Base-by-base conservation (phyloP, 2,329 filamentous ascomycete genomes). In the Pseudopithomyces chartarum region DNA sequence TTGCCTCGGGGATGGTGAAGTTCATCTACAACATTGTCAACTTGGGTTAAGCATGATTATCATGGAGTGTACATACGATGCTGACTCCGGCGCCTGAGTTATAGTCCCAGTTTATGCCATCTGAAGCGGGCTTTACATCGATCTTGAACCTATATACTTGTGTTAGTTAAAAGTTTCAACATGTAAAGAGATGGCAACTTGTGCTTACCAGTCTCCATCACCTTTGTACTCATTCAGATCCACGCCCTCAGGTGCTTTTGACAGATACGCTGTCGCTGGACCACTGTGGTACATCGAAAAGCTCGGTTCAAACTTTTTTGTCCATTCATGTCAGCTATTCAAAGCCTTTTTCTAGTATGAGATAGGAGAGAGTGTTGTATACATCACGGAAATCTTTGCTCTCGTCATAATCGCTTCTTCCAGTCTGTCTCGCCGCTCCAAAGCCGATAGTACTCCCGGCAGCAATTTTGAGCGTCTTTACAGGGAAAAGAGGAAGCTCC, bases 1-100 rank as follows among this genome's bases (percentile, higher is more conserved):
- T 62, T 6, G 51, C 48, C 32, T 23, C 36, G 5, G 59, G 59
- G 26, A 62, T 62, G 8, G 59, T 62, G 39, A 61, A 61, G 47
- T 59, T 61, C 52, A 55, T 54, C 59, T 61, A 34, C n/a, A 5
- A 5, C 6, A 8, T 15, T 20, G 2, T 6, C 19, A 10, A 43
- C 22, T 26, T 12, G 11, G 22, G n/a, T 15, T 11, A 12, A 26
- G 10, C 38, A 19, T 17, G 26, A 6, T 8, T 17, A 17, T 20
- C 2, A 43, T 5, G 11, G n/a, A 26, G 23, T 19, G 43, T n/a
- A 42, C 26, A 20, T 38, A 57, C 51, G n/a, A 48, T 40, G 33
- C 33, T 54, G 20, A 54, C 20, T 10, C 7, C 5, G 1, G 39
- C 45, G 6, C 11, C 13, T 15, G 7, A 7, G 10, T 23, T 48